Base-by-base conservation (phyloP, 306 rosid genomes). In the Vigna radiata region DNA sequence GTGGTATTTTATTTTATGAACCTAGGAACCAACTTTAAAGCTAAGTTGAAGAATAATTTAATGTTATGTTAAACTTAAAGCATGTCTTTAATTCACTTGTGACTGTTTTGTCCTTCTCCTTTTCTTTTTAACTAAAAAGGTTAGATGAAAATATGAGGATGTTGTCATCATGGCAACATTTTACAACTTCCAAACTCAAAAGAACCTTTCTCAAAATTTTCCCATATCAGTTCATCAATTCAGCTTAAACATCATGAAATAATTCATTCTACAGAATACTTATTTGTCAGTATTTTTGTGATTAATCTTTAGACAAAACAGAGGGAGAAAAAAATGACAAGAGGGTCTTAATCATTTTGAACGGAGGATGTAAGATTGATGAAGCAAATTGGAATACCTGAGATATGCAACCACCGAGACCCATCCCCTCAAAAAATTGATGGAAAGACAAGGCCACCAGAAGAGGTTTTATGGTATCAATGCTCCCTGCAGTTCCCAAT, bases 321-420 rank as follows among this genome's bases (percentile, higher is more conserved):
- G 64, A 17, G 2, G 6, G 13, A 58, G 2, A 10, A 23, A 23
- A 58, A 33, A 36, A 58, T 27, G 27, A 58, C 12, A 25, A 5
- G 2, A 59, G 17, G 39, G 64, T 58, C 39, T 59, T 13, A 23
- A 56, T 56, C 36, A 21, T 56, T 55, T 55, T 6, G 29, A 47
- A 36, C 25, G 8, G 14, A 68, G 15, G 21, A 78, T 7, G 41
- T 3, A 23, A 61, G 31, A 59, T 59, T 12, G 56, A 50, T 64
- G 4, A 71, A 37, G 21, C 16, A 39, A 61, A 50, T 56, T 39
- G 47, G 11, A 48, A 31, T 84, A 90, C 97, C 91, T 90, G 93
- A 81, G 90, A 89, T 50, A 93, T 93, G 83, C 98, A 90, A 16
- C 98, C 96, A 62, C 98, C 98, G 56, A 93, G 97, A 2, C 97